Evolutionary conservation across 2,329 filamentous ascomycete species (phyloP).

Genomic region (Fusarium penzigii): DNA sequence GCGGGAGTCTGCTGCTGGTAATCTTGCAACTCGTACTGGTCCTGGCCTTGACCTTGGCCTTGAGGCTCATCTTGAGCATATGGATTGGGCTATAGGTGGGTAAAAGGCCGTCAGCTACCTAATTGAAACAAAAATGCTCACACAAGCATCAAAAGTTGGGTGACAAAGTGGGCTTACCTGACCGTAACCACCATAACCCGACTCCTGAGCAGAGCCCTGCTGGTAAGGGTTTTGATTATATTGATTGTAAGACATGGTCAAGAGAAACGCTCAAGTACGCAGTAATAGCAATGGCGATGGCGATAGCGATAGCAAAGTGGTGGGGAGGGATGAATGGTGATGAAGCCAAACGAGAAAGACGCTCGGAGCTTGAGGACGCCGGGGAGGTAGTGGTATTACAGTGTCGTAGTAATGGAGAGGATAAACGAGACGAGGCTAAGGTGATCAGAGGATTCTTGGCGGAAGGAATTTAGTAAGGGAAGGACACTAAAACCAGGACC

Average conservation of each 20-base stretch:
- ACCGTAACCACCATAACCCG: slow-evolving; percentile 44
- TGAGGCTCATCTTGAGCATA: slow-evolving; percentile 30
- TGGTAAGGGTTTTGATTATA: slow-evolving; percentile 68
- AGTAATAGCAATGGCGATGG: slow-evolving; percentile 23
- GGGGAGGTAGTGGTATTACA: not conserved
- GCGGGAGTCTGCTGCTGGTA: slow-evolving; percentile 42
- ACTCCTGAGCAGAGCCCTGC: slow-evolving; percentile 49
- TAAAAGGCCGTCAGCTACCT: slow-evolving; percentile 14
- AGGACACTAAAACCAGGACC: not conserved
- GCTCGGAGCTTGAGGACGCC: slow-evolving; percentile 17
- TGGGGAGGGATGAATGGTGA: slow-evolving; percentile 15
- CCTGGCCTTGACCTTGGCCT: slow-evolving; percentile 32
- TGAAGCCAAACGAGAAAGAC: slow-evolving; percentile 21
- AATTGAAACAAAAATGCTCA: slow-evolving; percentile 9
- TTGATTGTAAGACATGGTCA: slow-evolving; percentile 61
- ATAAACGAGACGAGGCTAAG: slow-evolving; percentile 4
- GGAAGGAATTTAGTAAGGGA: not conserved
- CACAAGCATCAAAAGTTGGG: slow-evolving; percentile 3
- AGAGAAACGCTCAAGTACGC: slow-evolving; percentile 13
- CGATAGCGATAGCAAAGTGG: not conserved
- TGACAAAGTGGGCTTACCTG: slow-evolving; percentile 41
- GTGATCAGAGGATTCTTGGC: not conserved
- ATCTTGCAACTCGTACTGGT: slow-evolving; percentile 57
- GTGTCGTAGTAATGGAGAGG: slow-evolving; percentile 4
- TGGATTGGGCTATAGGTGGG: slow-evolving; percentile 27